Conservation (phyloP, 1,139 yeast genomes). For the Diutina neorugosa region DNA sequence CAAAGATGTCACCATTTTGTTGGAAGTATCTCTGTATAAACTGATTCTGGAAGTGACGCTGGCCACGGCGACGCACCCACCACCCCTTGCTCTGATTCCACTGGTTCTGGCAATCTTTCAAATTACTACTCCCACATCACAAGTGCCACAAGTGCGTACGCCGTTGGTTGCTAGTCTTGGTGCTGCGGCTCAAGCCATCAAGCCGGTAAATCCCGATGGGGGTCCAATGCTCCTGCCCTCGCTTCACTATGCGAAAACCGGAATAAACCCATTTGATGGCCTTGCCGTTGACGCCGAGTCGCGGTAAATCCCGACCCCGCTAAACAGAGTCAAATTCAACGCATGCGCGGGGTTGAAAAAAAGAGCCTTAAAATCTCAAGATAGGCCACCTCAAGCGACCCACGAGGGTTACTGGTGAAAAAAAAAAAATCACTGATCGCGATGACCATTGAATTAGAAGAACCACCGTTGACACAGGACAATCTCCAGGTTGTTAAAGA, state of each 20-base stretch:
- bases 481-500: constrained; percentile 60
- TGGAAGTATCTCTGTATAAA: constrained; percentile 44
- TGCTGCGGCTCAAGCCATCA: constrained; percentile 8
- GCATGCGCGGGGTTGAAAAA: constrained; percentile 1
- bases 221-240: not conserved
- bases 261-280: constrained; percentile 1
- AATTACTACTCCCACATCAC: constrained; percentile 11
- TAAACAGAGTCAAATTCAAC: not conserved
- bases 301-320: not conserved
- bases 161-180: constrained; percentile 24
- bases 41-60: constrained; percentile 15
- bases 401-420: not conserved
- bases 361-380: not conserved
- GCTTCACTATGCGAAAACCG: not conserved
- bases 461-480: constrained; percentile 26
- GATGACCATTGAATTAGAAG: constrained; percentile 37
- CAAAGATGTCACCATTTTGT: constrained; percentile 74
- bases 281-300: not conserved
- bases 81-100: constrained; percentile 19
- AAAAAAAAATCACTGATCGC: not conserved
- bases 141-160: constrained; percentile 18
- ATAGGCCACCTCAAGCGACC: not conserved
- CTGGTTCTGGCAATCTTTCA: constrained; percentile 13
- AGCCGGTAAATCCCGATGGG: constrained; percentile 3
- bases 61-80: constrained; percentile 6